Evolutionary conservation across 2,329 filamentous ascomycete genomes (phyloP).

Genomic region (Iodosphaeria phyllophila): DNA sequence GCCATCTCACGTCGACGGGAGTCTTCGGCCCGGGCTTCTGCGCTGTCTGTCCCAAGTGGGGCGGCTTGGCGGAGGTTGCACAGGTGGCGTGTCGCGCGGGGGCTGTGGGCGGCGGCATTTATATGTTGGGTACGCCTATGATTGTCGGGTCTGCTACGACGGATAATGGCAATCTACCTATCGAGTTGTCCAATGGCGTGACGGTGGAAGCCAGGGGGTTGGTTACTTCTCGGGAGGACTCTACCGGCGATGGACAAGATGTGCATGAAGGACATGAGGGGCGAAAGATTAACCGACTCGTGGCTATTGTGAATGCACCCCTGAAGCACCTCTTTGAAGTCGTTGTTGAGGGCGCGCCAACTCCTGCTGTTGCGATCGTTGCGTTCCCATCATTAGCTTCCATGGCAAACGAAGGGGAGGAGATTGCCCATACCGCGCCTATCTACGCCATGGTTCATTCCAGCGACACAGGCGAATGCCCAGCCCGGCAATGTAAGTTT

Average conservation of each 20-base stretch:
- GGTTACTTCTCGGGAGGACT: slow-evolving; percentile 21
- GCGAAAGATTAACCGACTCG: slow-evolving; percentile 42
- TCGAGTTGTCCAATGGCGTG: slow-evolving; percentile 38
- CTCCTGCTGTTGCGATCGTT: slow-evolving; percentile 55
- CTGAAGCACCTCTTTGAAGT: slow-evolving; percentile 49
- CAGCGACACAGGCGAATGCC: slow-evolving; percentile 85
- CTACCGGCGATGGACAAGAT: too few species aligned
- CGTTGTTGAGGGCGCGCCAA: slow-evolving; percentile 54
- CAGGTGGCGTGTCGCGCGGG: slow-evolving; percentile 83
- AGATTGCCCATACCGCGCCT: slow-evolving; percentile 21
- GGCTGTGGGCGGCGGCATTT: slow-evolving; percentile 79
- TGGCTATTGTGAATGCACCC: slow-evolving; percentile 50
- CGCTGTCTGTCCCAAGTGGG: slow-evolving; percentile 83
- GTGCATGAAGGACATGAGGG: too few species aligned
- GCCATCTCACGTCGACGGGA: slow-evolving; percentile 73
- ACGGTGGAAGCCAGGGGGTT: slow-evolving; percentile 34
- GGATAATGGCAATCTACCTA: slow-evolving; percentile 15
- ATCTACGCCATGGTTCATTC: slow-evolving; percentile 57
- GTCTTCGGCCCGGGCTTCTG: slow-evolving; percentile 78
- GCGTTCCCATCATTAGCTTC: slow-evolving; percentile 40
- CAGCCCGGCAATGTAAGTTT: slow-evolving; percentile 71
- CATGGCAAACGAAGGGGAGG: slow-evolving; percentile 14
- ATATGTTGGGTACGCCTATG: slow-evolving; percentile 63
- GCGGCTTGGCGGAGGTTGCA: slow-evolving; percentile 69
- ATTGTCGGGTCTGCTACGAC: slow-evolving; percentile 14